Base-by-base conservation (phyloP, 192 early-diverging fungal genomes). In the Coemansia sp. region DNA sequence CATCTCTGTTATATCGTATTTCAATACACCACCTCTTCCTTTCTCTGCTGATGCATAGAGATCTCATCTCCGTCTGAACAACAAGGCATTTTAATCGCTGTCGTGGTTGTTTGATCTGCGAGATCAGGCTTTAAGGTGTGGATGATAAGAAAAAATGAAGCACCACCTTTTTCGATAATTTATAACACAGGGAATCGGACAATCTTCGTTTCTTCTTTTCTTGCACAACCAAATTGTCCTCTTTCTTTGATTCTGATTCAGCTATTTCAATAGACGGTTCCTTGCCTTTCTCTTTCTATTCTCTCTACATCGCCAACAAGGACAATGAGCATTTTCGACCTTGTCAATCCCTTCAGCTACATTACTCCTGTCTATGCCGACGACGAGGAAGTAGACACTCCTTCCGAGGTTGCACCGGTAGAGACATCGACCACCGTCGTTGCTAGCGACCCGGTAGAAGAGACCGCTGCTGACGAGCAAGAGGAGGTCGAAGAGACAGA, bases 311-410 rank as follows among this genome's bases (percentile, higher is more conserved):
- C 20, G 25, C 54, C 54, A 14, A 68, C 41, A 47, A 33, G 29
- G 30, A 70, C 45, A 58, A 79, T 79, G 76, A 57, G 67, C 57
- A 57, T 79, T 53, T 79, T 79, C 59, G 76, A 79, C 67, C 30
- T 70, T 64, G 58, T 79, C 54, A 79, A 74, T 61, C 67, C 76
- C 19, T 79, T 81, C 66, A 75, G 68, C 73, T 86, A 87, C 69
- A 69, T 87, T 55, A 83, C 87, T 64, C 81, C 86, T 34, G 76
- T 86, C 70, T 82, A 90, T 50, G 87, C 87, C 41, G 89, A 87
- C 60, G 82, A 84, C 57, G 65, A 72, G 54, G 59, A 67, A 20
- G 44, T 57, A 40, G 64, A 42, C 34, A 30, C 38, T 4, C 15
- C 69, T 15, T 20, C 55, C 20, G 53, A 15, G 6, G 47, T 33